Evolutionary conservation across 768 basidiomycete genomes (phyloP), one percentile per base, ranked within the genome.

Genomic region (Clitopilus hobsonii): DNA sequence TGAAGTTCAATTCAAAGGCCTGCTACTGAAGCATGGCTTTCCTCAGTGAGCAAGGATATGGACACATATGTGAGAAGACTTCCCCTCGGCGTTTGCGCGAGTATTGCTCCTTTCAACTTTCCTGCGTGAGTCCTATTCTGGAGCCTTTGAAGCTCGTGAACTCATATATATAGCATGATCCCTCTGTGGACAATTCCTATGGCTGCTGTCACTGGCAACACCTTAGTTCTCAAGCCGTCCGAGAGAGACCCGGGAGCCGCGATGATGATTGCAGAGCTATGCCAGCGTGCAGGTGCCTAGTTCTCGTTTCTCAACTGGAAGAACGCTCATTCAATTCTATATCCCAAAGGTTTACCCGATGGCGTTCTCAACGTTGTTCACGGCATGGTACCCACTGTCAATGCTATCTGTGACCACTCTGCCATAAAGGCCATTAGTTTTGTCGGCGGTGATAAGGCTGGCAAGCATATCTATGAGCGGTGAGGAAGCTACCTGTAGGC

Each of bases 161-260:
- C 47, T 25, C 16, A 11, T 36, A 14, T 54, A 22, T 49, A 32
- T 58, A 91, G 89, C 4, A 96, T 96, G 94, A 98, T 98, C 63
- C 96, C 95, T 0, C 77, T 98, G 6, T 98, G 96, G 96, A 88
- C 93, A 0, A 94, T 98, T 60, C 89, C 89, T 41, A 85, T 94
- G 82, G 90, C 94, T 16, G 76, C 84, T 22, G 86, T 86, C 8
- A 94, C 92, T 0, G 96, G 96, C 27, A 99, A 99, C 64, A 94
- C 96, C 0, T 79, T 99, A 38, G 80, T 99, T 56, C 76, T 99
- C 57, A 99, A 99, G 65, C 96, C 96, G 18, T 94, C 91, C 1
- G 96, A 99, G 68, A 86, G 96, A 23, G 95, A 97, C 67, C 96
- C 96, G 13, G 96, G 96, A 49, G 96, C 97, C 13, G 88, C 94